Base-by-base conservation (phyloP, 2,329 filamentous ascomycete genomes). In the Lojkania enalia region DNA sequence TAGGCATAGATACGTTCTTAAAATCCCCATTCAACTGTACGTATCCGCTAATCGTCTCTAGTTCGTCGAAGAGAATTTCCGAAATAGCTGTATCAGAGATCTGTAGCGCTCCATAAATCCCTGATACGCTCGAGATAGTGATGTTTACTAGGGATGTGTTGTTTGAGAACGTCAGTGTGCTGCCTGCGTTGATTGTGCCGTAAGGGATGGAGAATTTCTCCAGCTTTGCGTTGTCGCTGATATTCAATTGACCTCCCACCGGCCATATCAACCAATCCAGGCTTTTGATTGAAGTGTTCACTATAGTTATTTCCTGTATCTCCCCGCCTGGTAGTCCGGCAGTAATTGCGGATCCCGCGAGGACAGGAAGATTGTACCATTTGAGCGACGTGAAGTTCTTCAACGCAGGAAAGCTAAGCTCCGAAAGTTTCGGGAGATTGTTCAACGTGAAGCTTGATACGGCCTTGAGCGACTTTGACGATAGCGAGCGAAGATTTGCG, bases 201-300 rank as follows among this genome's bases (percentile, higher is more conserved):
- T 57, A 61, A 0, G 56, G 51, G 1, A 61, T 35, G 3, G 13
- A 32, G 15, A 60, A 50, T 0, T 35, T 25, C 9, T 29, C 33
- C 12, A 61, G 48, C 7, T 54, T 48, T 7, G 16, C 30, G 31
- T 61, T 61, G n/a, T 39, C 25, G 20, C 41, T 51, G 20, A 61
- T 52, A 14, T 49, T 58, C 1, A 61, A 20, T 7, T 35, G 23
- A 2, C 44, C 27, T 15, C 44, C 42, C 3, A 61, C 44, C 4
- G 58, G 56, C 58, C 58, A 60, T 13, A 25, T 50, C 9, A 61
- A 21, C 58, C 58, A 61, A 5, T 57, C 51, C 35, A 61, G 20
- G 19, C 29, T 54, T 33, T 54, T 50, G 2, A 61, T 19, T 1
- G 41, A 41, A 2, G 56, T 60, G 12, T 53, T 49, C 9, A 44